Conservation (phyloP, 805 yeast genomes). For the Candida gorgasii region DNA sequence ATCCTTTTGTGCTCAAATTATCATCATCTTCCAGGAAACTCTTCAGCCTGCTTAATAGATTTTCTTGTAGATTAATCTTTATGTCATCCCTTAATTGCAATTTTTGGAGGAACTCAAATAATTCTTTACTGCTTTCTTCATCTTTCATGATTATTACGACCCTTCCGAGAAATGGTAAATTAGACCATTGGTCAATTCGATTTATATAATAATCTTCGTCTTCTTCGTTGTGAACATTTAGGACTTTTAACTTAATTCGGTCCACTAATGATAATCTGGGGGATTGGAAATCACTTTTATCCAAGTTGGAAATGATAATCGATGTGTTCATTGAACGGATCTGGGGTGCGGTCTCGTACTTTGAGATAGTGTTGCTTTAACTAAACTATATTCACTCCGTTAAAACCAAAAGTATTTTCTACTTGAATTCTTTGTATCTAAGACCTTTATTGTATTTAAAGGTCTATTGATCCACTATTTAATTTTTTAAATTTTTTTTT, state of each 20-base stretch:
- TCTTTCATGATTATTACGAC: conserved; percentile 38
- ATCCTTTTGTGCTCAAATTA: conserved; percentile 20
- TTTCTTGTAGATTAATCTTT: conserved; percentile 38
- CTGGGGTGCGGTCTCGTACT: background rate
- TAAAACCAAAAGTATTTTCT: background rate
- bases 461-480: too few relatives aligned
- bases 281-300: conserved; percentile 27
- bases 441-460: too few relatives aligned
- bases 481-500: too few relatives aligned
- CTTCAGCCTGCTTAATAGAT: conserved; percentile 35
- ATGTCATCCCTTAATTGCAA: conserved; percentile 17
- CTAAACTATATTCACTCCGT: background rate
- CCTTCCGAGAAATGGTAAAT: conserved; percentile 37
- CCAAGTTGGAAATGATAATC: conserved; percentile 37
- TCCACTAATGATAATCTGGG: conserved; percentile 34
- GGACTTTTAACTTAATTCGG: conserved; percentile 31
- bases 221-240: conserved; percentile 22
- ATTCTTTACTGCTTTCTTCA: conserved; percentile 27
- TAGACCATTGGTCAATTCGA: conserved; percentile 38
- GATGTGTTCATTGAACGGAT: conserved; percentile 26
- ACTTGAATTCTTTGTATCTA: too few relatives aligned
- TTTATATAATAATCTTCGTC: conserved; percentile 25
- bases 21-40: conserved; percentile 23
- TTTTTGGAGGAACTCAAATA: conserved; percentile 22
- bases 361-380: too few relatives aligned